Evolutionary conservation across 305 asterid species (phyloP).

Genomic region (Fraxinus platypoda): DNA sequence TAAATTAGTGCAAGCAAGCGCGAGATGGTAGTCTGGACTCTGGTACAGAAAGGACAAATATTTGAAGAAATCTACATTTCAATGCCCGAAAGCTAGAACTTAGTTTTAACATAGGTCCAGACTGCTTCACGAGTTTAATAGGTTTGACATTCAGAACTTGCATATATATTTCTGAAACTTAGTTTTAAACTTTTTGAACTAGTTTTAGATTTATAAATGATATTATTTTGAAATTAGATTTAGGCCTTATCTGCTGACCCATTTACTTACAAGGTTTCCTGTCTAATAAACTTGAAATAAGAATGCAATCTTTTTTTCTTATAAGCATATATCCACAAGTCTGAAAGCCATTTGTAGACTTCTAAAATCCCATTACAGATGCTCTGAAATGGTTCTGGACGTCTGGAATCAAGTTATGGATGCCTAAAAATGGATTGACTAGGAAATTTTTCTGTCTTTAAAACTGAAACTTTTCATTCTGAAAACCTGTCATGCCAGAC

Average conservation of each 20-base stretch:
- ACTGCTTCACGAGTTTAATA: background rate
- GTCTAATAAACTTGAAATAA: background rate
- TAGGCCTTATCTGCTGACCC: background rate
- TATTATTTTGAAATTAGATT: background rate
- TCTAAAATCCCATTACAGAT: background rate
- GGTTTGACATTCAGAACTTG: no score
- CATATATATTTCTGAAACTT: no score
- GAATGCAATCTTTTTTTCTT: background rate
- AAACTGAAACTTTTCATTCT: background rate
- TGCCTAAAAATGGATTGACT: background rate
- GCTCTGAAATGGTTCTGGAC: background rate
- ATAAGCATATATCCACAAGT: background rate
- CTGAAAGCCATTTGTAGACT: background rate
- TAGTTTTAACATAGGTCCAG: background rate
- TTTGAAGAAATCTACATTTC: background rate
- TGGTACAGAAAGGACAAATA: background rate
- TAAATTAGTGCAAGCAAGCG: background rate
- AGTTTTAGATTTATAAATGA: background rate
- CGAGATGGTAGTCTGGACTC: background rate
- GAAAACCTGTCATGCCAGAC: background rate
- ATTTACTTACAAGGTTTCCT: background rate
- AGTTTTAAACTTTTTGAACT: background rate
- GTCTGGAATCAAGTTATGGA: background rate
- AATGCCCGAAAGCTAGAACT: background rate
- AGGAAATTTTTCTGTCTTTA: background rate